A percentile compares a stretch with the other conserved stretches of the same genome.
Conservation (phyloP, 495 filamentous ascomycete species). For the Choiromyces venosus region DNA sequence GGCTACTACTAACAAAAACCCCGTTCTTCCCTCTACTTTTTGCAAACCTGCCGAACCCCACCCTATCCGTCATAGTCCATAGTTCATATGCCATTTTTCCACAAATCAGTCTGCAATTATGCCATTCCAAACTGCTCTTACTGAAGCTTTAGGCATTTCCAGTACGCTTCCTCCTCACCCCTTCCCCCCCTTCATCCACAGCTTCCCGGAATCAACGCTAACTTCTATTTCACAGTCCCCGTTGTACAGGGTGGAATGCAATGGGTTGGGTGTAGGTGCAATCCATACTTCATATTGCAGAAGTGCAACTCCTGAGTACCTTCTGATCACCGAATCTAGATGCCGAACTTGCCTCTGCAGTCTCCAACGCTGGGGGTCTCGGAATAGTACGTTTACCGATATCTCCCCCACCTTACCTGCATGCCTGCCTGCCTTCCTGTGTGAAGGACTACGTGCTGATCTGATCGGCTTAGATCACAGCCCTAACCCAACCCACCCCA, state of each 20-base stretch:
- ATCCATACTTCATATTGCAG: neutral
- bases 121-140: slow-evolving; percentile 90
- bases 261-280: slow-evolving; percentile 51
- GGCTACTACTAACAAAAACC: neutral
- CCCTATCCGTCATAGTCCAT: neutral
- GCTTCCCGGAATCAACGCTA: slow-evolving; percentile 7
- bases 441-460: neutral
- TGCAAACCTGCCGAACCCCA: neutral
- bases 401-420: neutral
- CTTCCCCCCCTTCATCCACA: neutral
- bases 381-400: slow-evolving; percentile 57
- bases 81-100: neutral
- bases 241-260: slow-evolving; percentile 99
- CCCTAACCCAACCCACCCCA: slow-evolving; percentile 88
- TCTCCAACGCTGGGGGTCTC: slow-evolving; percentile 90
- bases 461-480: slow-evolving; percentile 56
- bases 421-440: neutral
- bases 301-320: slow-evolving; percentile 42
- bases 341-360: slow-evolving; percentile 86
- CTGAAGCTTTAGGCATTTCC: slow-evolving; percentile 78
- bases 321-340: slow-evolving; percentile 51
- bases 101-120: slow-evolving; percentile 48
- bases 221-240: slow-evolving; percentile 56
- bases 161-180: slow-evolving; percentile 48
- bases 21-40: neutral